A percentile compares a stretch with the other conserved stretches of the same genome.
These are phyloP conservation scores for Brassica carinata DNA, from an alignment of 345 rosid species.

Conservation along the genomic window DNA sequence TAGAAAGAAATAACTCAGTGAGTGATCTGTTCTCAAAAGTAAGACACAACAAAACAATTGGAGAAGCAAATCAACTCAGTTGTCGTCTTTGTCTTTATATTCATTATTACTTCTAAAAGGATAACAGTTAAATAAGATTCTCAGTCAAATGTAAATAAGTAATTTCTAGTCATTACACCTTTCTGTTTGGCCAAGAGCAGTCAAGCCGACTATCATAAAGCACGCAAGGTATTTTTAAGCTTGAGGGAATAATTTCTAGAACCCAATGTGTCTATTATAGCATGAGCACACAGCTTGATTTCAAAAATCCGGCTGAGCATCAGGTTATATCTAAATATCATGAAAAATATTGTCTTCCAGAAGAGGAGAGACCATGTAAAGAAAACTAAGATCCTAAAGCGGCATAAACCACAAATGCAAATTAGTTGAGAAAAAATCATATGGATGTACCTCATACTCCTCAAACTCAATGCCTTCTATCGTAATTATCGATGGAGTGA, in stretches of 20 bases:
- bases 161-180: constrained; percentile 3
- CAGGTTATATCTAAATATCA: constrained; percentile 1
- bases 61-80: background rate
- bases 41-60: no score
- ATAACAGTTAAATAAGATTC: background rate
- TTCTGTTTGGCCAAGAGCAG: constrained; percentile 1
- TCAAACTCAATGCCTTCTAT: constrained; percentile 92
- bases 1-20: constrained; percentile 13
- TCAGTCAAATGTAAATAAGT: background rate
- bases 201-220: background rate
- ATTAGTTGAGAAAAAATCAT: constrained; percentile 5
- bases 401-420: constrained; percentile 16
- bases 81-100: background rate
- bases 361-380: constrained; percentile 11
- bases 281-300: constrained; percentile 12
- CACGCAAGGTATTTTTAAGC: background rate
- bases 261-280: constrained; percentile 19
- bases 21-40: constrained; percentile 12
- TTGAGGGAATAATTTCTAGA: constrained; percentile 2
- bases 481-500: constrained; percentile 59
- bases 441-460: constrained; percentile 80
- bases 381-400: constrained; percentile 5
- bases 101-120: background rate
- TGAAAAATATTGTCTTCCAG: background rate
- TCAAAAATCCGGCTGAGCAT: background rate